Percentiles rank a stretch among this genome's conserved stretches.
Conservation (phyloP, 1,284 basidiomycete genomes). For the Phylloporus sp. region DNA sequence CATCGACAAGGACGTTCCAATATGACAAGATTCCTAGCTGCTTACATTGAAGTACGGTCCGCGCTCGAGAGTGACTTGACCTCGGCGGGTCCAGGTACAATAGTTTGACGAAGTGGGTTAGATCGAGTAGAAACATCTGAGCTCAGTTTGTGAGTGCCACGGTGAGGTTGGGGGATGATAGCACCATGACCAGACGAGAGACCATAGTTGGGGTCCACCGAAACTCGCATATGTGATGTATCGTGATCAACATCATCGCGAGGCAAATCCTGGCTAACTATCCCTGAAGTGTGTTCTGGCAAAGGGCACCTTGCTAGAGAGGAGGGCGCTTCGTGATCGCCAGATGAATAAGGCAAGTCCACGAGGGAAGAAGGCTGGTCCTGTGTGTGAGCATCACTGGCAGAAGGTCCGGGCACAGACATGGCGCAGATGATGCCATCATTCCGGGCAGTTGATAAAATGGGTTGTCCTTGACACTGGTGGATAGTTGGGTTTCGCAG, state of each 20-base stretch:
- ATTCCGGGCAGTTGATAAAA: background rate
- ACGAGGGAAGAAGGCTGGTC: constrained; percentile 11
- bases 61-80: background rate
- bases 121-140: background rate
- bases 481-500: background rate
- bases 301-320: constrained; percentile 17
- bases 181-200: constrained; percentile 7
- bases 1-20: constrained; percentile 14
- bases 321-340: constrained; percentile 24
- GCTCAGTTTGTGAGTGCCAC: background rate
- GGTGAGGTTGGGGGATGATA: background rate
- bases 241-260: constrained; percentile 7
- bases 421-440: constrained; percentile 17
- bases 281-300: constrained; percentile 6
- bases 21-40: constrained; percentile 3
- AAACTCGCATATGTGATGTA: background rate
- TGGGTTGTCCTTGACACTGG: background rate
- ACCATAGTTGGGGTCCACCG: background rate
- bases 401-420: constrained; percentile 5
- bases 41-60: background rate
- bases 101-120: constrained; percentile 1
- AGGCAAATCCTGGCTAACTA: constrained; percentile 20
- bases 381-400: background rate
- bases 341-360: constrained; percentile 27
- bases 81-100: background rate